Base-by-base conservation (phyloP, 345 rosid genomes). In the Erysimum cheiranthoides region DNA sequence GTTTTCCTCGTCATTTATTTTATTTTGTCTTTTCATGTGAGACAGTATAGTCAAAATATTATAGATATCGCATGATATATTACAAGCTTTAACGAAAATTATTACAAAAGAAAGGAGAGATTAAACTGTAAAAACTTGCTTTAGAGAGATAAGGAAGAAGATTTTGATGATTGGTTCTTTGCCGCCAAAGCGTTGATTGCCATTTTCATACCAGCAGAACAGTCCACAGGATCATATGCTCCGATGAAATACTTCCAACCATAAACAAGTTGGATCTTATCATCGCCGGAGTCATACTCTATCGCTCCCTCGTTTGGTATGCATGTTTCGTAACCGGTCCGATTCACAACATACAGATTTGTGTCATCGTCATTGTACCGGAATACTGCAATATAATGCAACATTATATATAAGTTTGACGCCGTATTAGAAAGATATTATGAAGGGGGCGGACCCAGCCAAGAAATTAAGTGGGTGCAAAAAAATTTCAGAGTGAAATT, bases 1-100 rank as follows among this genome's bases (percentile, higher is more conserved):
- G n/a, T 18, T 77, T 57, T 77, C 81, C 73, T 71, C 81, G 73
- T 77, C 81, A 78, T 66, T 31, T 47, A 39, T 71, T 66, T 31
- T 47, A 39, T 71, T 71, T 65, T 65, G 77, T 71, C 72, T 12
- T 51, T 16, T 30, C 14, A 17, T 62, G 70, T 21, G 51, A 73
- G 10, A 46, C 34, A 13, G 21, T 34, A 3, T 12, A 5, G 36
- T 16, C 17, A 27, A 73, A 32, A 27, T 21, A 21, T 21, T 0
- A 38, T 21, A n/a, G 38, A 40, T n/a, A n/a, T 70, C 25, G 5
- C 39, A 46, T 58, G 45, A 45, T 32, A 18, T 36, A 38, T 9
- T 40, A 54, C 52, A 68, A 68, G 35, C 6, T 39, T 68, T 10
- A 66, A 49, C 17, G 31, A 25, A 61, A 0, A 5, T 31, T 31